Percentiles rank a stretch among this genome's conserved stretches.
Conservation (phyloP, 1,139 yeast species). For the Blastobotrys arbuscula region DNA sequence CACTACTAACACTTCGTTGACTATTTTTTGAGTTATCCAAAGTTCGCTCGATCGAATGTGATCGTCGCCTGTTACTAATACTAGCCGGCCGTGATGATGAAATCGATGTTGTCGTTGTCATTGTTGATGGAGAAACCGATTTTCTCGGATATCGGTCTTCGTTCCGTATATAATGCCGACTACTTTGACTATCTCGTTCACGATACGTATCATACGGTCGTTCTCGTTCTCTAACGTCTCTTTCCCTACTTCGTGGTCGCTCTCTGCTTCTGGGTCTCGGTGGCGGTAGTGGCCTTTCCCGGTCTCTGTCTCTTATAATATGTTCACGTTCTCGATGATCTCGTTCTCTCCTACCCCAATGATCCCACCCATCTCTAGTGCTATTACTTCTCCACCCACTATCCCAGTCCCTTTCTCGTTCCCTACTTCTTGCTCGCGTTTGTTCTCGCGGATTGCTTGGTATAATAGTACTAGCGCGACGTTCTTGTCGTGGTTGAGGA, state of each 20-base stretch:
- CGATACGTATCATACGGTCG: conserved; percentile 7
- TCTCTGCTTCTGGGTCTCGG: neutral
- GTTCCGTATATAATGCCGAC: neutral
- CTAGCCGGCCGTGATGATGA: neutral
- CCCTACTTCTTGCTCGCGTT: conserved; percentile 11
- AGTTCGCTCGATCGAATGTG: conserved; percentile 11
- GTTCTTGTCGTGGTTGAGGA: conserved; percentile 7
- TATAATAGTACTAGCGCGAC: neutral
- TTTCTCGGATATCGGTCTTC: conserved; percentile 2
- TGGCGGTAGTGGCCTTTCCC: conserved; percentile 12
- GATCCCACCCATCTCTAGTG: conserved; percentile 12
- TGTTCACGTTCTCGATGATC: conserved; percentile 10
- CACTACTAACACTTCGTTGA: conserved; percentile 11
- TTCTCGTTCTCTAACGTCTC: neutral
- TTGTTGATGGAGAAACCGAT: conserved; percentile 8
- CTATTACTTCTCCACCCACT: conserved; percentile 8
- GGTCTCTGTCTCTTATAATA: conserved; percentile 22
- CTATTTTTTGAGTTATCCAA: neutral
- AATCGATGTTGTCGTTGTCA: neutral
- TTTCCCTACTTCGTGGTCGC: neutral
- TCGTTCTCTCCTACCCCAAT: conserved; percentile 15
- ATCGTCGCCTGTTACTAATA: conserved; percentile 3
- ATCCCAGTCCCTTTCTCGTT: conserved; percentile 17
- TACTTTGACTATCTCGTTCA: conserved; percentile 1
- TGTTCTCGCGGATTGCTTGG: neutral